Base-by-base conservation (phyloP, 805 yeast genomes). In the Scheffersomyces lignosus region DNA sequence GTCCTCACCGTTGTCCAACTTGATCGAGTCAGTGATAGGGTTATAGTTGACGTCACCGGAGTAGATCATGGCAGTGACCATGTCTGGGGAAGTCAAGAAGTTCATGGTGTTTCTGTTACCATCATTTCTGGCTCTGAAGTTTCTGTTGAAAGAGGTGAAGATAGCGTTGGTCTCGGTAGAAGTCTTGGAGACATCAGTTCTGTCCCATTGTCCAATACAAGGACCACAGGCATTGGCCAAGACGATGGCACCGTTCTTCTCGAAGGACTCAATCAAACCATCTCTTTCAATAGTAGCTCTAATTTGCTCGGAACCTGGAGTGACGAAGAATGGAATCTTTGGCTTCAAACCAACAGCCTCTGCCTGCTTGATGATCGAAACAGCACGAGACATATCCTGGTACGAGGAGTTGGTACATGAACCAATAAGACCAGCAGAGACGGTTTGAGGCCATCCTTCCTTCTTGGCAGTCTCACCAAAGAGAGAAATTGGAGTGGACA, bases 201-300 rank as follows among this genome's bases (percentile, higher is more conserved):
- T 85, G 64, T 93, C 96, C 99, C 99, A 91, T 75, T 91, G 97
- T 60, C 98, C 98, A 62, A 90, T 90, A 79, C 98, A 90, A 62
- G 98, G 98, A 60, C 98, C 98, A 77, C 98, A 91, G 41, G 98
- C 98, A 63, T 91, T 91, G 44, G 98, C 97, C 61, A 91, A 75
- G 38, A 91, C 97, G 44, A 83, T 77, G 64, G 96, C 98, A 53
- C 97, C 97, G 56, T 84, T 86, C 58, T 87, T 88, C 60, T 83
- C 81, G 69, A 91, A 89, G 51, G 93, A 84, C 52, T 83, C 74
- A 52, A 91, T 80, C 66, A 86, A 83, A 45, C 98, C 97, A 66
- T 91, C 98, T 68, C 96, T 84, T 63, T 84, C 96, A 64, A 91
- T 91, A 49, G 98, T 91, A 49, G 98, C 97, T 73, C 98, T 87